phyloP scores from a whole-genome alignment of 176 grass and related monocot genomes.

The Pontederia crassipes region DNA sequence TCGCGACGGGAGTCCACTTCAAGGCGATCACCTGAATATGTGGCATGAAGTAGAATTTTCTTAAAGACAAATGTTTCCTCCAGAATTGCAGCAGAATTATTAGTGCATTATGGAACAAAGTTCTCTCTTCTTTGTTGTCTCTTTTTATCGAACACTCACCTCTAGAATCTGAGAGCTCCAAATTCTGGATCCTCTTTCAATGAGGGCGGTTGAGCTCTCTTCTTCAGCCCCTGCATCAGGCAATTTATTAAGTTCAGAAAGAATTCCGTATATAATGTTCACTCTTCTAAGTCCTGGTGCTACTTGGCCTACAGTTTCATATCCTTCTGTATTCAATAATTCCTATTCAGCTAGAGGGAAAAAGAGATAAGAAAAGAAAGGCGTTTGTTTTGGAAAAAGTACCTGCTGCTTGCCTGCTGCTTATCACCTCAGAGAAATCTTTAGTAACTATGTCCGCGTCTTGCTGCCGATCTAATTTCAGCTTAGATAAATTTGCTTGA shows the following conservation, averaged over 20 bases:
- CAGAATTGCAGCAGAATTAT: neutral
- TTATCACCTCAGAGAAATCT: constrained; percentile 11
- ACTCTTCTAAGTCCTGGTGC: too few species aligned
- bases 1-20: constrained; percentile 7
- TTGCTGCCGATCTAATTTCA: constrained; percentile 3
- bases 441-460: constrained; percentile 7
- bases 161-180: constrained; percentile 11
- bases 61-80: neutral
- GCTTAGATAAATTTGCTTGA: constrained; percentile 18
- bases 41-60: too few species aligned
- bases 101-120: constrained; percentile 1
- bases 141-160: constrained; percentile 1
- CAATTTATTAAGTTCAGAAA: too few species aligned
- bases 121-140: neutral
- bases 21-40: constrained; percentile 9
- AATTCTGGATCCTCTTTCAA: neutral
- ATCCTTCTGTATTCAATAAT: too few species aligned
- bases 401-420: constrained; percentile 12
- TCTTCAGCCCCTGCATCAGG: constrained; percentile 3
- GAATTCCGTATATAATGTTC: neutral
- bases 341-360: too few species aligned
- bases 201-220: neutral
- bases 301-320: too few species aligned
- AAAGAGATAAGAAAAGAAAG: neutral
- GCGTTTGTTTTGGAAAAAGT: neutral